phyloP scores from a whole-genome alignment of 164 flowering plant genomes.

The Macadamia tetraphylla region DNA sequence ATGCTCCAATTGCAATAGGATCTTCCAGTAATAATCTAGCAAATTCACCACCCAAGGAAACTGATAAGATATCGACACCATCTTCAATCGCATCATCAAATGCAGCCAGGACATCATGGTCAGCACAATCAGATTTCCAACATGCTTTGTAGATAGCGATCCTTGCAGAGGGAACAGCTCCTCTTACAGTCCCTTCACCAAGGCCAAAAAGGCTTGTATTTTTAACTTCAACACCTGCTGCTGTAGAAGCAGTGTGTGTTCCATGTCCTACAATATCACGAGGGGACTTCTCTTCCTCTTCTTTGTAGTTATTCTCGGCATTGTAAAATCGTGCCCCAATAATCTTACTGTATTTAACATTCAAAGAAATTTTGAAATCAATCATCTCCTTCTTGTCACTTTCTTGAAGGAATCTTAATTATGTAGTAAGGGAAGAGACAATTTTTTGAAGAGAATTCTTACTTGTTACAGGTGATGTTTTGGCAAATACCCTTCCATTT shows the following conservation, averaged over 20 bases:
- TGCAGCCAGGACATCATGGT: slow-evolving; percentile 46
- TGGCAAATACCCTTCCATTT: slow-evolving; percentile 23
- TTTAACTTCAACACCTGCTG: slow-evolving; percentile 36
- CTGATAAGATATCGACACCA: slow-evolving; percentile 55
- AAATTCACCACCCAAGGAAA: slow-evolving; percentile 42
- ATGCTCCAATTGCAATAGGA: slow-evolving; percentile 55
- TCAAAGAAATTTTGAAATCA: no score
- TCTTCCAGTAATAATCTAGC: slow-evolving; percentile 23
- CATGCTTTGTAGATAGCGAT: slow-evolving; percentile 63
- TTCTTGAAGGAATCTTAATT: no score
- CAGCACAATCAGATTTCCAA: slow-evolving; percentile 41
- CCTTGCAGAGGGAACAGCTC: slow-evolving; percentile 55
- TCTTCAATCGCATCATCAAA: slow-evolving; percentile 69
- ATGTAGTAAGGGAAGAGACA: no score
- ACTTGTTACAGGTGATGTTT: slow-evolving; percentile 37
- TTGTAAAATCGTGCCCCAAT: slow-evolving; percentile 58
- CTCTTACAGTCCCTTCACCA: slow-evolving; percentile 58
- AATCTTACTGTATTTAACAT: slow-evolving; percentile 38
- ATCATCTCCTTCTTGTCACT: no score
- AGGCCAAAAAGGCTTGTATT: slow-evolving; percentile 49
- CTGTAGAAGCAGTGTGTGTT: slow-evolving; percentile 64
- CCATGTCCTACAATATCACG: slow-evolving; percentile 60
- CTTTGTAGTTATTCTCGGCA: not conserved
- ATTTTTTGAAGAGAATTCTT: not conserved
- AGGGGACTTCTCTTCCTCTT: slow-evolving; percentile 16